These are phyloP conservation scores for Monosporascus sp. DNA, from an alignment of 2,329 filamentous ascomycete genomes.

Conservation along the genomic window DNA sequence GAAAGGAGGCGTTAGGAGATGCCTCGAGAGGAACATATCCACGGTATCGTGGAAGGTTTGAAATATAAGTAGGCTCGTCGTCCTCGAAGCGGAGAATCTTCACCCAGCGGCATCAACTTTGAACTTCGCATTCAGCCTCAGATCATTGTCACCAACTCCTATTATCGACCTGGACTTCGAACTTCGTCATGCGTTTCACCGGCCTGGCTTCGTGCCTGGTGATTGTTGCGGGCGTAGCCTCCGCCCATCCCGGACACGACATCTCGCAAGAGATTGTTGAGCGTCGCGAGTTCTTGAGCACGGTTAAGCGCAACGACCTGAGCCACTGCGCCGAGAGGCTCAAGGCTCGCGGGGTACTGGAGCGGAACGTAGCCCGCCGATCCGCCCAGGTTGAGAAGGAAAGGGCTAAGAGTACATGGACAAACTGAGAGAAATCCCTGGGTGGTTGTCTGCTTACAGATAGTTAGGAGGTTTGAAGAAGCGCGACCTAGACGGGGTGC, in stretches of 20 bases:
- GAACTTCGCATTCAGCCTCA: too few species aligned
- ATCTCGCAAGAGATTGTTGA: slow-evolving; percentile 42
- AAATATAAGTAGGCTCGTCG: too few species aligned
- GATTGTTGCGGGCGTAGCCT: slow-evolving; percentile 12
- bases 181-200: slow-evolving; percentile 18
- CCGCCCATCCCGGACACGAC: slow-evolving; percentile 46
- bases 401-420: slow-evolving; percentile 30
- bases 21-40: too few species aligned
- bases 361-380: slow-evolving; percentile 40
- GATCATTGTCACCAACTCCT: too few species aligned
- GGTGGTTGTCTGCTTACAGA: too few species aligned
- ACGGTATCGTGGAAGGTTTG: too few species aligned
- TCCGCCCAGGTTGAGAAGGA: slow-evolving; percentile 34
- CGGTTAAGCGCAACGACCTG: slow-evolving; percentile 36
- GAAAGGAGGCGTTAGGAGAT: too few species aligned
- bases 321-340: slow-evolving; percentile 42
- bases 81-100: too few species aligned
- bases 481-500: slow-evolving; percentile 29
- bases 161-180: too few species aligned
- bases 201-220: slow-evolving; percentile 15
- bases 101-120: too few species aligned
- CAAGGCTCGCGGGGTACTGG: slow-evolving; percentile 40
- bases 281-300: slow-evolving; percentile 40
- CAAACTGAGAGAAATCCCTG: slow-evolving; percentile 3
- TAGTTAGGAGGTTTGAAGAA: slow-evolving; percentile 9